phyloP scores from a whole-genome alignment of 148 eudicot species.

The Fagopyrum esculentum region DNA sequence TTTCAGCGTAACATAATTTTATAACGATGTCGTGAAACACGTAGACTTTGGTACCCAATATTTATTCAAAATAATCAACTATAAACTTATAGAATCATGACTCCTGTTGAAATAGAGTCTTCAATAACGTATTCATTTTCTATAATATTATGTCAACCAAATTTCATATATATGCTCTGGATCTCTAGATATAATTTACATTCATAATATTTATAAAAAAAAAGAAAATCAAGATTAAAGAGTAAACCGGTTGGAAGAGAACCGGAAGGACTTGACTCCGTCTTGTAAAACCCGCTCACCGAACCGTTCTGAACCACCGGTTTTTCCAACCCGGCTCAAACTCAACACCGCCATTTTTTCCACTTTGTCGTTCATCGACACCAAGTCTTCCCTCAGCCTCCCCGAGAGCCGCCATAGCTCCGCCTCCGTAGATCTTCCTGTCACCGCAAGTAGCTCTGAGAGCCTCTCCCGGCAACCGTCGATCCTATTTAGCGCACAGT shows the following conservation, averaged over 20 bases:
- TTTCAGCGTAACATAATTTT: too few relatives aligned
- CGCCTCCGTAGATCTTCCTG: constrained; percentile 32
- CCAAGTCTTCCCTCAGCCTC: constrained; percentile 45
- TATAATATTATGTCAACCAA: background rate
- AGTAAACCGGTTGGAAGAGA: constrained; percentile 31
- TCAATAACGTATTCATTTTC: too few relatives aligned
- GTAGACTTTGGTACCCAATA: background rate
- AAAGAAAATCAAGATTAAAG: background rate
- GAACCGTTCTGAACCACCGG: constrained; percentile 24
- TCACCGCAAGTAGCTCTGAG: constrained; percentile 18
- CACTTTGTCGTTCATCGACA: constrained; percentile 14
- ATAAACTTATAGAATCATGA: too few relatives aligned
- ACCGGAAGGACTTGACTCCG: constrained; percentile 45
- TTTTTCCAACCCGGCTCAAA: constrained; percentile 1
- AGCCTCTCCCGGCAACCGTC: constrained; percentile 49
- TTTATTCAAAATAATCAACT: background rate
- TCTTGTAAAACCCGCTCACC: constrained; percentile 44
- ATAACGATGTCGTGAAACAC: too few relatives aligned
- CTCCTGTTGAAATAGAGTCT: too few relatives aligned
- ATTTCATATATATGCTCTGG: background rate
- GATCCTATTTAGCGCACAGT: constrained; percentile 43
- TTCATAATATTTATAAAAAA: background rate
- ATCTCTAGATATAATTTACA: background rate
- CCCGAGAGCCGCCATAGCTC: constrained; percentile 44
- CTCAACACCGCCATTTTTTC: constrained; percentile 33